Base-by-base conservation (phyloP, 2,329 filamentous ascomycete species). In the Elsinoe batatas region DNA sequence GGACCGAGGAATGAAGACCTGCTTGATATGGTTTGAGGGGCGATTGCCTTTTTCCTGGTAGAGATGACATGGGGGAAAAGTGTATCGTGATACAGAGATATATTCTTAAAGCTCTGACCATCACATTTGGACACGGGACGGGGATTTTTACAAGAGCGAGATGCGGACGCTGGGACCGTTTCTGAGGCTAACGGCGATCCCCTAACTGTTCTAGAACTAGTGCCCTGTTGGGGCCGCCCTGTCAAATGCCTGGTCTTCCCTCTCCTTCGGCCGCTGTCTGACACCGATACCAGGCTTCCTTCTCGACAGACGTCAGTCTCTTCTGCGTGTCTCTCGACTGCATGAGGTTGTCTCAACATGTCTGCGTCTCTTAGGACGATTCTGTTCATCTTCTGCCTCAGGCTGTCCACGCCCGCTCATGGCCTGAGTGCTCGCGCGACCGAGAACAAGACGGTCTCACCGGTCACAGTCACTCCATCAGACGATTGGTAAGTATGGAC, bases 401-500 rank as follows among this genome's bases (percentile, higher is more conserved):
- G 32, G 35, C 18, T 36, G 17, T 11, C 15, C 15, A 17, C 22
- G 2, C 22, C 32, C 32, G 47, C 47, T 20, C 47, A 35, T 15
- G 15, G 33, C 35, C 47, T 51, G 47, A 26, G 13, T 51, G 32
- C 33, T 51, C 47, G 47, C 33, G 47, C 51, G 22, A 54, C 38
- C 12, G 17, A 32, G n/a, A 15, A 30, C 13, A 44, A 55, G 35
- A 13, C 20, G 3, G 10, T 30, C 10, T 12, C 22, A 30, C 38
- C 53, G 20, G 42, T 55, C 13, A 32, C 53, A n/a, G 53, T 55
- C 26, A 42, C 53, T 7, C 53, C 53, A 7, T 55, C 53, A 37
- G 53, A 44, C 13, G 32, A 44, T 22, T 55, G 53, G 53, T 47
- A 15, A 35, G 53, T 22, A 17, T 38, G 5, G 4, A 13, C 5